These are phyloP conservation scores for Glycyrrhiza uralensis DNA, from an alignment of 306 rosid species.

Conservation along the genomic window DNA sequence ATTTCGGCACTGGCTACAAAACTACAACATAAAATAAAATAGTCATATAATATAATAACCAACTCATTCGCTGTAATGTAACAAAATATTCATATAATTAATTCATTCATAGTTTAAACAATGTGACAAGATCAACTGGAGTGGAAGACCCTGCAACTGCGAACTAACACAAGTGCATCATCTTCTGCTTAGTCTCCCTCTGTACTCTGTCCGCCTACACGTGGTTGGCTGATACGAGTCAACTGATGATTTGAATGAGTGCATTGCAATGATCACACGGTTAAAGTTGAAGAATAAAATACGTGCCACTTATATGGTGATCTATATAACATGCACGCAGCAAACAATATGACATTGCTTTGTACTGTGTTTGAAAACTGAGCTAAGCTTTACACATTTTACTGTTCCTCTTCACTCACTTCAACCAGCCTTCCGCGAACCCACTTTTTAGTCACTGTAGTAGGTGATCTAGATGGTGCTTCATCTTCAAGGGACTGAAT, in stretches of 20 bases:
- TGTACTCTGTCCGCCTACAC: neutral
- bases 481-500: constrained; percentile 36
- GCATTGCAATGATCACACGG: constrained; percentile 17
- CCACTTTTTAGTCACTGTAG: constrained; percentile 62
- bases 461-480: constrained; percentile 25
- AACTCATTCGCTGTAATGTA: neutral
- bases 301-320: neutral
- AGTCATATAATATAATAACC: too few species aligned
- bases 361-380: constrained; percentile 24
- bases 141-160: constrained; percentile 1
- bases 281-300: constrained; percentile 14
- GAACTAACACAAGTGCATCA: constrained; percentile 2
- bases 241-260: neutral
- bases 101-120: constrained; percentile 14
- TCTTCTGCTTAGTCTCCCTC: constrained; percentile 15
- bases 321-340: constrained; percentile 24
- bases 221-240: neutral
- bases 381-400: constrained; percentile 19
- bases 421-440: constrained; percentile 85
- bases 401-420: constrained; percentile 48
- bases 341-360: constrained; percentile 14
- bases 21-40: neutral
- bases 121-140: constrained; percentile 18
- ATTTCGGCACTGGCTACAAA: constrained; percentile 4
- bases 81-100: constrained; percentile 17